Base-by-base conservation (phyloP, 1,139 yeast species). In the Kurtzmaniella quercitrusa region DNA sequence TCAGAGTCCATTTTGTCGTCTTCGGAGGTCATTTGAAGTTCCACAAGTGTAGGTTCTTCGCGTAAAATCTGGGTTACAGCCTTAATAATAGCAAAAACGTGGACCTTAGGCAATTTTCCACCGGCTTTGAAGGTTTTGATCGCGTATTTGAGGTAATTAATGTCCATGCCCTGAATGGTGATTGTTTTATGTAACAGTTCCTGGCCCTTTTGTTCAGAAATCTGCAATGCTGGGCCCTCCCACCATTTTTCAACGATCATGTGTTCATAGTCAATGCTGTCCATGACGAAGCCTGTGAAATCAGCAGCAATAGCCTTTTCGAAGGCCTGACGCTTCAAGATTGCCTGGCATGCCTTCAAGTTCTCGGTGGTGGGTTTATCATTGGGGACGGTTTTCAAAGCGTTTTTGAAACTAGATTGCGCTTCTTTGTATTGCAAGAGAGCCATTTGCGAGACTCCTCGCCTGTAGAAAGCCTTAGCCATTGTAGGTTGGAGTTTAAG, bases 301-400 rank as follows among this genome's bases (percentile, higher is more conserved):
- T 79, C 88, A 5, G 84, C 81, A 43, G 89, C 86, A 54, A 93
- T 91, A 2, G 98, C 98, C 50, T 74, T 77, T 58, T 87, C 95
- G 62, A 93, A 93, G 12, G 91, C 90, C 50, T 83, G 79, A 47
- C 81, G 79, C 50, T 90, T 82, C 47, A 89, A 73, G 46, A 85
- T 75, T 53, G 75, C 79, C 43, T 73, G 79, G 57, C 95, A 79
- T 49, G 84, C 88, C 43, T 71, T 78, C 48, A 79, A 67, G 50
- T 88, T 79, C 43, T 74, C 77, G 47, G 75, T 70, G 1, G 96
- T 91, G 46, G 79, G 75, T 37, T 70, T 71, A 59, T 93, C 98
- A 44, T 70, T 70, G 1, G 96, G 96, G 34, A 83, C 77, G 42
- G 68, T 68, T 41, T 70, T 69, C 48, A 87, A 74, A 15, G 90